Conservation (phyloP, 257 asterid genomes). For the Solanum boliviense region DNA sequence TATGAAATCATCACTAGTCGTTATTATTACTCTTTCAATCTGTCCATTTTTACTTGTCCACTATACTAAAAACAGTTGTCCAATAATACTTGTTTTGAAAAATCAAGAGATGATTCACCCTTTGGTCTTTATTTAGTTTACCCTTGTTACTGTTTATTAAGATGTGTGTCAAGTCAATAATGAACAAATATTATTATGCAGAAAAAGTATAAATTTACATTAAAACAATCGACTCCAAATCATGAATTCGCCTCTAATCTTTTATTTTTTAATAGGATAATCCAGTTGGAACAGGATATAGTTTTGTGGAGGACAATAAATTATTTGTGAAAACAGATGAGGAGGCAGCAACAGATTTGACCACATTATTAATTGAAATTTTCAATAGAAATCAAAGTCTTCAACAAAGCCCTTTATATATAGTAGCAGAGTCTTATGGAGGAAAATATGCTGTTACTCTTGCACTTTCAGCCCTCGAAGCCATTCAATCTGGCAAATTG, state of each 20-base stretch:
- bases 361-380: constrained; percentile 51
- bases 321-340: constrained; percentile 65
- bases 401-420: constrained; percentile 65
- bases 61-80: no score
- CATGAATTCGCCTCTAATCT: background rate
- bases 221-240: background rate
- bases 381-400: constrained; percentile 49
- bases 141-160: no score
- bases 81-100: no score
- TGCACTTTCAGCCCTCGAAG: constrained; percentile 67
- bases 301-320: constrained; percentile 72
- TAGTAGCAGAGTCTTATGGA: constrained; percentile 94
- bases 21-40: no score
- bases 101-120: no score
- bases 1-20: background rate
- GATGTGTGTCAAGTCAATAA: no score
- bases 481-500: constrained; percentile 52
- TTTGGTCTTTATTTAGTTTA: no score
- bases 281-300: constrained; percentile 96
- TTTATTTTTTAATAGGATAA: constrained; percentile 40
- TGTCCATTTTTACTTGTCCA: no score
- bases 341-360: constrained; percentile 78
- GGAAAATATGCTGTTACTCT: constrained; percentile 90
- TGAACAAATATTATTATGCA: no score
- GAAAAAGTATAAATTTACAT: background rate